Evolutionary conservation across 495 filamentous ascomycete genomes (phyloP).

Genomic region (Aspergillus sclerotiicarbonarius): DNA sequence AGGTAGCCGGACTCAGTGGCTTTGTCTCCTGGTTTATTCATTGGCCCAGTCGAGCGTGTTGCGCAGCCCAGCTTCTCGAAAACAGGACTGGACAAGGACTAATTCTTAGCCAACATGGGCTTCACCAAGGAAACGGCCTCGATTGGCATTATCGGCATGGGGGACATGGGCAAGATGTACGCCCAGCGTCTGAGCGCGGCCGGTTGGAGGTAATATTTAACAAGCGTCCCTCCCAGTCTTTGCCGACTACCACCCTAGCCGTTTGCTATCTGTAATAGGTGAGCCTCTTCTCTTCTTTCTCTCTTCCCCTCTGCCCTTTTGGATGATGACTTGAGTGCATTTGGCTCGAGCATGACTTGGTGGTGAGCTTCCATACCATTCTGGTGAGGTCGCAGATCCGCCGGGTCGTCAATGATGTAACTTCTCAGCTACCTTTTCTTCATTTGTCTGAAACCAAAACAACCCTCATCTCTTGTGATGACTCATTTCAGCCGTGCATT

Average conservation of each 20-base stretch:
- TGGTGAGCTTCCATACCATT: slow-evolving; percentile 42
- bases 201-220: slow-evolving; percentile 81
- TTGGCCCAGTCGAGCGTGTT: neutral
- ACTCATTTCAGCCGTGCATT: slow-evolving; percentile 1
- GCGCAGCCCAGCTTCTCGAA: neutral
- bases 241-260: slow-evolving; percentile 7
- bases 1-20: neutral
- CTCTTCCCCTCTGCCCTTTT: slow-evolving; percentile 25
- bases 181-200: slow-evolving; percentile 79
- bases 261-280: slow-evolving; percentile 26
- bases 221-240: slow-evolving; percentile 13
- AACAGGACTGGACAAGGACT: neutral
- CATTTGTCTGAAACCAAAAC: slow-evolving; percentile 69
- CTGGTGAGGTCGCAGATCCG: slow-evolving; percentile 45
- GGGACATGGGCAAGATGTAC: slow-evolving; percentile 99
- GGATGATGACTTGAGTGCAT: slow-evolving; percentile 99
- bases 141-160: slow-evolving; percentile 97
- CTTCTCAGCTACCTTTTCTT: slow-evolving; percentile 92
- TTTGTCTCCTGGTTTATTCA: neutral
- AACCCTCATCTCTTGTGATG: slow-evolving; percentile 4
- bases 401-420: slow-evolving; percentile 85
- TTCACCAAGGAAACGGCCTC: slow-evolving; percentile 61
- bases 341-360: slow-evolving; percentile 94
- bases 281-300: slow-evolving; percentile 23
- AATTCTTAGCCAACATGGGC: slow-evolving; percentile 29